A percentile compares a stretch with the other conserved stretches of the same genome.
Conservation (phyloP, 192 early-diverging fungal genomes). For the Geranomyces michiganensis region DNA sequence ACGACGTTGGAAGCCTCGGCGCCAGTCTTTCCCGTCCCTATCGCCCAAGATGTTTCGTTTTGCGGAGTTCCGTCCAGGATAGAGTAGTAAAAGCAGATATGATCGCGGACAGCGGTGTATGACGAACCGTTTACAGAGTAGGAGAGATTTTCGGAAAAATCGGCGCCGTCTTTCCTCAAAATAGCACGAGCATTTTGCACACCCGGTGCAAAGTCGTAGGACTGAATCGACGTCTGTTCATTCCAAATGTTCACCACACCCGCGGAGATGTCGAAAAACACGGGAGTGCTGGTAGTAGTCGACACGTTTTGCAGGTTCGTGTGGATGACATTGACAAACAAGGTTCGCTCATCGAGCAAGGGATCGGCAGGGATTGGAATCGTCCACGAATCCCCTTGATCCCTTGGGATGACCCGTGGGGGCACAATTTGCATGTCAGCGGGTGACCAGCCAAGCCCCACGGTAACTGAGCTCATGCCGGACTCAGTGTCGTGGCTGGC, state of each 20-base stretch:
- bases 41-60: not conserved
- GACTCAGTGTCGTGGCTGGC: too few relatives aligned
- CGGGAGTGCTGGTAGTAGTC: not conserved
- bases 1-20: too few relatives aligned
- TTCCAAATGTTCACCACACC: not conserved
- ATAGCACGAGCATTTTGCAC: not conserved
- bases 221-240: not conserved
- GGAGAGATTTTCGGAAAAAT: not conserved
- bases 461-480: too few relatives aligned
- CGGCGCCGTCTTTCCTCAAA: not conserved
- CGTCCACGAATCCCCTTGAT: too few relatives aligned
- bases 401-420: too few relatives aligned
- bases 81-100: not conserved
- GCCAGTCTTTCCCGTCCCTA: not conserved
- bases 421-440: too few relatives aligned
- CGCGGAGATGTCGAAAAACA: constrained; percentile 12
- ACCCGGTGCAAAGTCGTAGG: too few relatives aligned
- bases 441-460: too few relatives aligned
- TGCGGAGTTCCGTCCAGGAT: not conserved
- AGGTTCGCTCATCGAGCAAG: too few relatives aligned
- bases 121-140: not conserved
- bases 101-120: not conserved
- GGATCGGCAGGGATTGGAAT: too few relatives aligned
- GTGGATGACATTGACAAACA: too few relatives aligned
- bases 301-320: too few relatives aligned